Evolutionary conservation across 2,329 filamentous ascomycete genomes (phyloP).

Genomic region (Pseudopithomyces maydicus): DNA sequence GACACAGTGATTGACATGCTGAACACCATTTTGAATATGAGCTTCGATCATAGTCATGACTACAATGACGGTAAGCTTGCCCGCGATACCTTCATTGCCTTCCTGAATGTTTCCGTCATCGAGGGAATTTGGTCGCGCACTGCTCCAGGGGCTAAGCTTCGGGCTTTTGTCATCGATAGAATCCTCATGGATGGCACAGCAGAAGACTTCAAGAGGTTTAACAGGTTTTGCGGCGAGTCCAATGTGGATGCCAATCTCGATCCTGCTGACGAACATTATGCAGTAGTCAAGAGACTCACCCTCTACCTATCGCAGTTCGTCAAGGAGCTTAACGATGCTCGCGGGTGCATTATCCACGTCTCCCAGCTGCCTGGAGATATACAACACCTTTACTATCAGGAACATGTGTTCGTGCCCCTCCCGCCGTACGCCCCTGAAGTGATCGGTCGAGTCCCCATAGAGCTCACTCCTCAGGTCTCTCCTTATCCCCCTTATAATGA

Average conservation of each 20-base stretch:
- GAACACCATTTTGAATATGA: background rate
- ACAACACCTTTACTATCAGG: background rate
- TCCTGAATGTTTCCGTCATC: background rate
- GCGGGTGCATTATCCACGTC: background rate
- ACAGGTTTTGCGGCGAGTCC: background rate
- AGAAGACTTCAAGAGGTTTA: background rate
- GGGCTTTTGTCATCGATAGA: background rate
- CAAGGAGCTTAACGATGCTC: background rate
- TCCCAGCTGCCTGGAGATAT: background rate
- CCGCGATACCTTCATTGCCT: background rate
- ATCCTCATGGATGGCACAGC: background rate
- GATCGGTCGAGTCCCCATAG: background rate
- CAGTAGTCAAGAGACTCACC: too few relatives aligned
- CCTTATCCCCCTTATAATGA: background rate
- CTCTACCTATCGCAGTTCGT: too few relatives aligned
- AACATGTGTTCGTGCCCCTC: background rate
- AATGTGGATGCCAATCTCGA: background rate
- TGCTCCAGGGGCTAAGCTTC: background rate
- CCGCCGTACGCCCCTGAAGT: background rate
- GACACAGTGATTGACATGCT: background rate
- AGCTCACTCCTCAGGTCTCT: background rate
- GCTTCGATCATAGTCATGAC: background rate
- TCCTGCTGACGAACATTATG: background rate
- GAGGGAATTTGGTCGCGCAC: background rate
- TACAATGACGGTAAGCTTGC: background rate